phyloP scores from a whole-genome alignment of 495 filamentous ascomycete species.

The Neurospora sp. region DNA sequence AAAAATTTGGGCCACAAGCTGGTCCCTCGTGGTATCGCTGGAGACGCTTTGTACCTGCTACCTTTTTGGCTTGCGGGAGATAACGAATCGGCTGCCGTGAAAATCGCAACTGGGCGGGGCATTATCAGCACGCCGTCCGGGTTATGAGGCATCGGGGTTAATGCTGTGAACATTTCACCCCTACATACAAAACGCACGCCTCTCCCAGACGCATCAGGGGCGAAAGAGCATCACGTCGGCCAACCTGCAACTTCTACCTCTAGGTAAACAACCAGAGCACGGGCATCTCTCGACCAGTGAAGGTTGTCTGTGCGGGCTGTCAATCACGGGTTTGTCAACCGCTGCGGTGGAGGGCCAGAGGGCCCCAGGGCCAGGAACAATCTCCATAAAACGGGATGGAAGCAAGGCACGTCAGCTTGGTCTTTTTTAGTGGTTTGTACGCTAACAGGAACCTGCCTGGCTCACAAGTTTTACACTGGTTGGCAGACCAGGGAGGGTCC shows the following conservation, averaged over 20 bases:
- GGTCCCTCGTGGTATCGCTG: conserved; percentile 1
- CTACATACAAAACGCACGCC: neutral
- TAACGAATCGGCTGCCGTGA: neutral
- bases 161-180: neutral
- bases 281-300: neutral
- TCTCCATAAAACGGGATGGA: neutral
- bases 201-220: neutral
- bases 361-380: neutral
- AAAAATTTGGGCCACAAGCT: conserved; percentile 30
- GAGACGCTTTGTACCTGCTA: neutral
- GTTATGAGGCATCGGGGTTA: neutral
- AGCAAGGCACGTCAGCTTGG: neutral
- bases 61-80: neutral
- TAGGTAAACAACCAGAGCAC: neutral
- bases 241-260: neutral
- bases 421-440: neutral
- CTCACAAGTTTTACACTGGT: neutral
- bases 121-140: neutral
- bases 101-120: neutral
- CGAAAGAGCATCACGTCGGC: neutral
- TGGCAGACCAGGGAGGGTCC: neutral
- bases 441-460: neutral
- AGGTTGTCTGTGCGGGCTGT: neutral
- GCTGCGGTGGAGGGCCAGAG: neutral
- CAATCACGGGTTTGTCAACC: neutral